Evolutionary conservation across 1,284 basidiomycete species (phyloP), one percentile per base, ranked within the genome.

Genomic region (Volvariella surrecta): DNA sequence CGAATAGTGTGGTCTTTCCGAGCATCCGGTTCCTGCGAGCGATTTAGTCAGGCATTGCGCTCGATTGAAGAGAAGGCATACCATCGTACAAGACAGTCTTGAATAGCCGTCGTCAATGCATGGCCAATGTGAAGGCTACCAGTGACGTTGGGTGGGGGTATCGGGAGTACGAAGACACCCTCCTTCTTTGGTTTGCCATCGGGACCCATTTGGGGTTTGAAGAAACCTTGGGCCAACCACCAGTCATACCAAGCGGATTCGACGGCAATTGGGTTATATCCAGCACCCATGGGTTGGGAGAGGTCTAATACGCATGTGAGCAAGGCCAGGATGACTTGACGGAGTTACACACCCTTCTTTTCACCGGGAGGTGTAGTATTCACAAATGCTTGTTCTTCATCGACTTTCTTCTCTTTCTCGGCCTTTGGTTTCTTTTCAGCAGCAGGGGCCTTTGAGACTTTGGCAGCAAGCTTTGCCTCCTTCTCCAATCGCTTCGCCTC

Each of bases 161-260:
- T 76, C 1, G 94, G 89, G 39, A 99, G 81, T 49, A 94, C 84
- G 60, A 99, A 99, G 6, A 72, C 65, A 20, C 83, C 88, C 48
- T 82, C 75, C 1, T 73, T 63, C 45, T 75, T 75, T 28, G 68
- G 54, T 9, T 71, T 70, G 40, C 81, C 81, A 50, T 84, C 70
- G 9, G 70, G 54, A 7, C 72, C 69, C 50, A 82, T 67, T 46
- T 80, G 73, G 1, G 96, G 96, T 52, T 82, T 74, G 74, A 98
- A 99, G 74, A 85, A 96, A 9, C 89, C 89, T 59, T 88, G 73
- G 20, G 82, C 76, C 45, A 83, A 73, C 96, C 96, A 99, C 96
- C 96, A 99, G 56, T 95, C 91, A 59, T 97, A 99, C 92, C 96
- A 98, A 8, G 92, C 87, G 4, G 93, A 76, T 62, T 99, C 96